Percentiles rank a stretch among this genome's conserved stretches.
Evolutionary conservation across 1,284 basidiomycete genomes (phyloP).

Genomic region (Sporisorium graminicola): DNA sequence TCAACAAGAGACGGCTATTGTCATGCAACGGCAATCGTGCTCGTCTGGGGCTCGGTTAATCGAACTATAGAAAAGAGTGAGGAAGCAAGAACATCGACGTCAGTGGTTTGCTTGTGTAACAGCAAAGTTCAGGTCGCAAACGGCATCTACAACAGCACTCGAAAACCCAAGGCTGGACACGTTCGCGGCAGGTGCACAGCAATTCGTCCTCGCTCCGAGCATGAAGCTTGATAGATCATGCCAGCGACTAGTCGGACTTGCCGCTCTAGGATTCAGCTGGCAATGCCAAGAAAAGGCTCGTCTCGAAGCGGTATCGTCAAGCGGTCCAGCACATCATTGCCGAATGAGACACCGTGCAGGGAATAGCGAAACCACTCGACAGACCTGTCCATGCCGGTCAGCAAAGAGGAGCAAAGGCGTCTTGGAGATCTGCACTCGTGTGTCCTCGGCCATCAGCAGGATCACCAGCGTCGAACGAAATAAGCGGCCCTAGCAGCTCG

Average conservation of each 20-base stretch:
- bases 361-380: neutral
- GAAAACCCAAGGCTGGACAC: neutral
- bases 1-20: conserved; percentile 18
- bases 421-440: neutral
- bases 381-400: neutral
- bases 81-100: neutral
- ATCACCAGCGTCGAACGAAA: neutral
- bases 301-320: neutral
- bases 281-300: neutral
- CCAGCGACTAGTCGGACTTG: neutral
- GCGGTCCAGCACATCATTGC: neutral
- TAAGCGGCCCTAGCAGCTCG: neutral
- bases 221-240: neutral
- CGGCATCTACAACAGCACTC: neutral
- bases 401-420: neutral
- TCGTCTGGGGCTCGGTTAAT: neutral
- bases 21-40: conserved; percentile 8
- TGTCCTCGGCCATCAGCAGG: neutral
- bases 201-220: neutral
- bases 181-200: neutral
- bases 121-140: neutral
- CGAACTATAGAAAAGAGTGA: neutral
- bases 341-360: neutral
- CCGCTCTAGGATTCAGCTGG: conserved; percentile 1
- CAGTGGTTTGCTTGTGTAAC: neutral